A percentile compares a stretch with the other conserved stretches of the same genome.
These are phyloP conservation scores for Hygrocybe coccinea DNA, from an alignment of 768 basidiomycete genomes.

Conservation along the genomic window DNA sequence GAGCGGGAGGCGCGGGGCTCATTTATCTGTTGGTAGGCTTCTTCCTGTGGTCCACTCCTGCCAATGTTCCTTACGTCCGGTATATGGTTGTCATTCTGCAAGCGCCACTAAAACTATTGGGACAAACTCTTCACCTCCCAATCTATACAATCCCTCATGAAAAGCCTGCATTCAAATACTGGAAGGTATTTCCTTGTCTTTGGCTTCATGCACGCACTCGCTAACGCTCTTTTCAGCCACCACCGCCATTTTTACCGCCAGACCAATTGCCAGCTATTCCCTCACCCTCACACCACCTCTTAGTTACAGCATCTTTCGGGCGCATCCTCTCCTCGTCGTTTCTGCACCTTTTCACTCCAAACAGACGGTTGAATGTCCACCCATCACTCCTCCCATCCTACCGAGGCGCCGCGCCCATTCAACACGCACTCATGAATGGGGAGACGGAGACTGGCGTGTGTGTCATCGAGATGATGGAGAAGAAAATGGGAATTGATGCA, in stretches of 20 bases:
- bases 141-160: constrained; percentile 58
- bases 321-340: constrained; percentile 67
- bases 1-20: constrained; percentile 56
- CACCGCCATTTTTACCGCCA: constrained; percentile 34
- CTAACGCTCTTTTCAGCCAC: constrained; percentile 23
- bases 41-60: not conserved
- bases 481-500: constrained; percentile 67
- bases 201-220: not conserved
- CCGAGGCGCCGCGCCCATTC: constrained; percentile 90
- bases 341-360: constrained; percentile 55
- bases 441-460: constrained; percentile 72
- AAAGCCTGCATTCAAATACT: constrained; percentile 56
- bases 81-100: not conserved
- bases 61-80: not conserved
- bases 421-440: constrained; percentile 69
- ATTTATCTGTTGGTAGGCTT: constrained; percentile 4
- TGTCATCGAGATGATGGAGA: constrained; percentile 70
- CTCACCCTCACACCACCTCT: constrained; percentile 42
- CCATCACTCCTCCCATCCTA: constrained; percentile 83
- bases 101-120: constrained; percentile 72
- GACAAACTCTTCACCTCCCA: constrained; percentile 47
- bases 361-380: constrained; percentile 76
- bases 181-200: constrained; percentile 46
- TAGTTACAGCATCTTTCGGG: constrained; percentile 89
- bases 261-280: constrained; percentile 24